A percentile compares a stretch with the other conserved stretches of the same genome.
Evolutionary conservation across 2,329 filamentous ascomycete species (phyloP).

Genomic region (Fusarium albidum): DNA sequence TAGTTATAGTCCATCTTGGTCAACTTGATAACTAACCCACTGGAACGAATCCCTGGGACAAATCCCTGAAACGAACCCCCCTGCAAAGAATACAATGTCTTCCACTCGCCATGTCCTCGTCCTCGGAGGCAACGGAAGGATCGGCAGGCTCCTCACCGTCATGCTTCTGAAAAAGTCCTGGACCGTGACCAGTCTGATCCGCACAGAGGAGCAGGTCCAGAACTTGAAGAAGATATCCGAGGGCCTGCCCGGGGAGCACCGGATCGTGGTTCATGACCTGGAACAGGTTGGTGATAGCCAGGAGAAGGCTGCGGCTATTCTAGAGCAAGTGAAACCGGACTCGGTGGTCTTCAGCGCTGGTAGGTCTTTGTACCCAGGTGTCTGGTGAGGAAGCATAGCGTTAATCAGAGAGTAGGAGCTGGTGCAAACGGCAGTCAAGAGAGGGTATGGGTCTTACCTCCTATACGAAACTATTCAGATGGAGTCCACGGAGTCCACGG

Average conservation of each 20-base stretch:
- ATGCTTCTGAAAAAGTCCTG: conserved; percentile 74
- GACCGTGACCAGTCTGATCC: conserved; percentile 78
- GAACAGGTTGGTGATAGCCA: conserved; percentile 70
- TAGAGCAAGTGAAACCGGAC: conserved; percentile 65
- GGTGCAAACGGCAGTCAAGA: conserved; percentile 51
- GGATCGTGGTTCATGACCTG: conserved; percentile 71
- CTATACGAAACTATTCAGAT: background rate
- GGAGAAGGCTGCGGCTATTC: conserved; percentile 60
- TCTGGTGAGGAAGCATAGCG: background rate
- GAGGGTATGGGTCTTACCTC: conserved; percentile 24
- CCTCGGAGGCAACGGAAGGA: conserved; percentile 79
- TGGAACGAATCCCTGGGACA: background rate
- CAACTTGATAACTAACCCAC: conserved; percentile 1
- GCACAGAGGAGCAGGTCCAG: conserved; percentile 68
- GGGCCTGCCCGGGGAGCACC: conserved; percentile 64
- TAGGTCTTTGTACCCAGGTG: conserved; percentile 7
- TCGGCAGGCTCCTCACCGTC: conserved; percentile 74
- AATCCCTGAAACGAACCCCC: conserved; percentile 10
- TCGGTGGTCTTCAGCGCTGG: conserved; percentile 71
- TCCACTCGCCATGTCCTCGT: conserved; percentile 62
- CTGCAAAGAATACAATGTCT: conserved; percentile 21
- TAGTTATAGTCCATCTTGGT: too few relatives aligned
- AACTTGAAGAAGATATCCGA: conserved; percentile 67
- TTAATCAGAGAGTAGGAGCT: conserved; percentile 28
- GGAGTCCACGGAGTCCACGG: too few relatives aligned